Evolutionary conservation across 495 filamentous ascomycete genomes (phyloP).

Genomic region (Patellaria atrata): DNA sequence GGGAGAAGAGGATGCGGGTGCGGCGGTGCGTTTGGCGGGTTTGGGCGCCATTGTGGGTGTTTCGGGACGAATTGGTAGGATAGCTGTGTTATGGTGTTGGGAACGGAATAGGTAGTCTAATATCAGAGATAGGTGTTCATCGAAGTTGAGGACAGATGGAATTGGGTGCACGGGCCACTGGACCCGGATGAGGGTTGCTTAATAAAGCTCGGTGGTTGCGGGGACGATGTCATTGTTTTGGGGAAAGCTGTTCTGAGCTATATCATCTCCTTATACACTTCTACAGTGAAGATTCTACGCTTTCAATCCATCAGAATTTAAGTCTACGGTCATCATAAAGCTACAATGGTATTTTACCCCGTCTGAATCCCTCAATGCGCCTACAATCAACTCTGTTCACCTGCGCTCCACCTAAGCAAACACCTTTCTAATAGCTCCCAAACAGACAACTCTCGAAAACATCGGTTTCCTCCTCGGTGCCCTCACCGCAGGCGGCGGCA

Average conservation of each 20-base stretch:
- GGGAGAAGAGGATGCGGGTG: slow-evolving; percentile 21
- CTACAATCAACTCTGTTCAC: neutral
- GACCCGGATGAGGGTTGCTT: slow-evolving; percentile 2
- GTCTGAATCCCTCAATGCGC: no score
- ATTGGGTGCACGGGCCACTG: slow-evolving; percentile 1
- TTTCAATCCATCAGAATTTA: no score
- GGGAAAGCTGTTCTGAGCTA: no score
- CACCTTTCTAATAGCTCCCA: neutral
- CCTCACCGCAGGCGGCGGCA: slow-evolving; percentile 75
- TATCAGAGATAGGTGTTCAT: no score
- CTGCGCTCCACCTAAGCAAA: neutral
- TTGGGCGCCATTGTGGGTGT: slow-evolving; percentile 35
- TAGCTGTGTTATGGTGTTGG: neutral
- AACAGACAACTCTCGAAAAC: slow-evolving; percentile 27
- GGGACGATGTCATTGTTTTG: neutral
- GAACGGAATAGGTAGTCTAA: neutral
- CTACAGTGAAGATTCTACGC: no score
- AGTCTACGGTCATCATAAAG: no score
- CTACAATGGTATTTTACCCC: slow-evolving; percentile 7
- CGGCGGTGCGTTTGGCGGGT: slow-evolving; percentile 29
- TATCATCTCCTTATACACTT: no score
- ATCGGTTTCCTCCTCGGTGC: slow-evolving; percentile 63
- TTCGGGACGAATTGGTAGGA: no score
- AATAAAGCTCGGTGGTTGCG: neutral
- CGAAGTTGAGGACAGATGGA: slow-evolving; percentile 6